A percentile compares a stretch with the other conserved stretches of the same genome.
These are phyloP conservation scores for Mucor velutinosus DNA, from an alignment of 371 early-diverging fungal genomes.

Conservation along the genomic window DNA sequence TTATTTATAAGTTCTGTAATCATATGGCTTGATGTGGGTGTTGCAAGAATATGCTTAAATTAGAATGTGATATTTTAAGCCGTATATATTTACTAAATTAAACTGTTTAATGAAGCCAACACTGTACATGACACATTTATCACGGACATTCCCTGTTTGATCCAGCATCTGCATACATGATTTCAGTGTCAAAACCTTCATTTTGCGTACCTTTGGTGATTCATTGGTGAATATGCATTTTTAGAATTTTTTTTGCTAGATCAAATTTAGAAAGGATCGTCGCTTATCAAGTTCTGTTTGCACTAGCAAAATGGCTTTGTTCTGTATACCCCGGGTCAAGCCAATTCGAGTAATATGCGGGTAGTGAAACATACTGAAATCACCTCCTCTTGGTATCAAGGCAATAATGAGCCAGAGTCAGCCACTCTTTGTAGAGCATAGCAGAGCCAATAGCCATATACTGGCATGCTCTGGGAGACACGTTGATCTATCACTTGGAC, in stretches of 20 bases:
- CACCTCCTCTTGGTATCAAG: not conserved
- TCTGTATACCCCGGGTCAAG: slow-evolving; percentile 4
- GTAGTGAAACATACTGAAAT: not conserved
- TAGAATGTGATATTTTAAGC: not conserved
- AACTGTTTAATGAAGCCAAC: not conserved
- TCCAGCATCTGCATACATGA: not conserved
- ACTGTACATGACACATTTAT: not conserved
- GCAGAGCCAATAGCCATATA: not conserved
- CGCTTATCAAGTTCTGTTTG: not conserved
- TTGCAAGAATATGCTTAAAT: not conserved
- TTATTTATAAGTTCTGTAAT: slow-evolving; percentile 3
- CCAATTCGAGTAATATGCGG: not conserved
- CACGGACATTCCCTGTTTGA: not conserved
- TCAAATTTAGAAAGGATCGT: slow-evolving; percentile 1
- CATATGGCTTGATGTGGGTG: not conserved
- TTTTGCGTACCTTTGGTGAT: not conserved
- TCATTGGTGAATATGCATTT: not conserved
- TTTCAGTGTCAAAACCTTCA: not conserved
- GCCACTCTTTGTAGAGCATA: not conserved
- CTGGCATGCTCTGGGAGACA: not conserved
- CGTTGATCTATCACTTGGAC: not conserved
- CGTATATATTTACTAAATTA: not conserved
- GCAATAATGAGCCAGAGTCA: not conserved
- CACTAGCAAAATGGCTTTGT: not conserved
- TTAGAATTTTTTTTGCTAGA: not conserved